phyloP scores from a whole-genome alignment of 225 moss, liverwort and hornwort genomes.

The Pseudoscleropodium purum region DNA sequence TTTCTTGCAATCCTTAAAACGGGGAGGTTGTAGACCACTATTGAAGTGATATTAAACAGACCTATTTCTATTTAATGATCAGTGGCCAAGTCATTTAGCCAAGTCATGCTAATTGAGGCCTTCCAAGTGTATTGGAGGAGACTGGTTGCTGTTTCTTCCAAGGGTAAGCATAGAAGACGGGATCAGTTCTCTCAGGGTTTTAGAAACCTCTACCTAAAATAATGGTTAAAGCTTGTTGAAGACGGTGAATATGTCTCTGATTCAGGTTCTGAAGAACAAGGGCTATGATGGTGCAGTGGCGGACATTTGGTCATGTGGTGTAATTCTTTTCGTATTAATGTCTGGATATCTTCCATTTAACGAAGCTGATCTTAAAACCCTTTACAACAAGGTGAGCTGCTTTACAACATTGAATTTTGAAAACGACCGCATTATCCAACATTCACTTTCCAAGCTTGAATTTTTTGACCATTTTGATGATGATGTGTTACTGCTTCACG shows the following conservation, averaged over 20 bases:
- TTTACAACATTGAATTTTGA: neutral
- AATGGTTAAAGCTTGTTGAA: neutral
- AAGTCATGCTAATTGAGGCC: neutral
- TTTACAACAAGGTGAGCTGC: slow-evolving; percentile 65
- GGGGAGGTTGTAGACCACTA: neutral
- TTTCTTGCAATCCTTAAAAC: neutral
- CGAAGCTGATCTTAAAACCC: slow-evolving; percentile 60
- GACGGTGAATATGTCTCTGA: slow-evolving; percentile 7
- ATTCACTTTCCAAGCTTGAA: neutral
- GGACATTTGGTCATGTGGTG: slow-evolving; percentile 96
- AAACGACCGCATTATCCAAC: neutral
- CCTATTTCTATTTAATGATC: neutral
- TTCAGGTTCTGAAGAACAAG: slow-evolving; percentile 81
- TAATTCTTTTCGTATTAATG: slow-evolving; percentile 91
- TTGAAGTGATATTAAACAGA: neutral
- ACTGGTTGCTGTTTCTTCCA: neutral
- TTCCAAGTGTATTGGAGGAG: neutral
- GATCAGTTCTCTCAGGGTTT: neutral
- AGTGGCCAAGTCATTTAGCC: neutral
- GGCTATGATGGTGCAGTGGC: slow-evolving; percentile 98
- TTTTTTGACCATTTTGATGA: neutral
- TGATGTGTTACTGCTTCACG: neutral
- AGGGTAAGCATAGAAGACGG: neutral
- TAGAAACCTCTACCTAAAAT: neutral
- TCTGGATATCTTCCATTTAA: slow-evolving; percentile 90